Evolutionary conservation across 768 basidiomycete species (phyloP), one percentile per base, ranked within the genome.

Genomic region (Lactarius vividus): DNA sequence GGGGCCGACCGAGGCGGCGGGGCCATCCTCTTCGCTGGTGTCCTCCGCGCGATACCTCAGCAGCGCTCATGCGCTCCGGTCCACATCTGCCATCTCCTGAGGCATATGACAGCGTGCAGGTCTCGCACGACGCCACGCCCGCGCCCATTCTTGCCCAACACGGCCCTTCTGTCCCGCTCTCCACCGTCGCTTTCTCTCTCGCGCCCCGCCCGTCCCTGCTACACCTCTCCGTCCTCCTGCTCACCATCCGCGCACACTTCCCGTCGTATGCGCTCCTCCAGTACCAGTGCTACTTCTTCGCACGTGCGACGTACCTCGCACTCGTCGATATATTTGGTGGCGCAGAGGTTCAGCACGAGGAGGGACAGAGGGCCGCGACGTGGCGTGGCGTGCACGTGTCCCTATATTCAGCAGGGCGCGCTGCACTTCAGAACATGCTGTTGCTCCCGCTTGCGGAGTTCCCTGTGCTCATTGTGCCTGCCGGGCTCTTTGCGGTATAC

Each of bases 271-370:
- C 53, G n/a, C 68, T 70, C 28, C 63, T 70, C 20, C 54, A 58
- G 37, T 65, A 61, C 42, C 70, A 70, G n/a, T 70, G 70, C 59
- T 70, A 66, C 37, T 70, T 70, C 49, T 70, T 70, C 52, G 68
- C 70, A 16, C 64, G 70, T 42, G 63, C 61, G 54, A 63, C 60
- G 18, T 55, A 60, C 28, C 67, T 69, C 46, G 39, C 64, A 6
- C 68, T 70, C 23, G 9, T 59, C 33, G 59, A 56, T 28, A 54
- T 66, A 28, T 69, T 66, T 42, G 37, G 46, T 10, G 68, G 68
- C 9, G 16, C 33, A 2, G 68, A 66, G 56, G 59, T 33, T 28
- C 61, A 26, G 56, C 65, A 62, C n/a, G 65, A 61, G 23, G 65
- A 44, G 31, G 65, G 59, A 15, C 31, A 26, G 23, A 35, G 62